Base-by-base conservation (phyloP, 129 eudicot species). In the Tagetes erecta region DNA sequence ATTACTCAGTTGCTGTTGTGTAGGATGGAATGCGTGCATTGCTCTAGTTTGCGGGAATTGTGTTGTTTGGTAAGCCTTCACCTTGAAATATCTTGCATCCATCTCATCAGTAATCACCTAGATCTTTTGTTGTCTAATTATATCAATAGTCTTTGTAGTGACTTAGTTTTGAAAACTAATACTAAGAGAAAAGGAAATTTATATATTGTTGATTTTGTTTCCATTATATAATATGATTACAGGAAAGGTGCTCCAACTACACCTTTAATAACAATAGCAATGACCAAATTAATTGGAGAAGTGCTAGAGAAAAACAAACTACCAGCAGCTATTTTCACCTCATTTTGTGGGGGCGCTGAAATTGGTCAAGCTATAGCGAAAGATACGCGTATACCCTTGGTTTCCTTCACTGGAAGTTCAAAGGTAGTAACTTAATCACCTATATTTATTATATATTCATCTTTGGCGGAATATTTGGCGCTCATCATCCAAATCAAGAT, bases 231-330 rank as follows among this genome's bases (percentile, higher is more conserved):
- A 37, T 39, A 53, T 67, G 42, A 33, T 77, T 58, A 30, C 85
- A 94, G 98, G 98, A 94, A 94, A 80, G 98, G 98, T 59, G 97
- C 98, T 76, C 98, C 98, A 78, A 94, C 98, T 35, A 94, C 98
- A 67, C 97, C 98, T 44, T 78, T 94, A 84, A 81, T 94, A 50
- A 94, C 98, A 52, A 86, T 94, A 64, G 98, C 97, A 41, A 84
- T 84, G 85, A 94, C 98, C 56, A 90, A 86, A 79, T 74, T 94
- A 41, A 73, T 94, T 53, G 93, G 88, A 70, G 88, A 84, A 83
- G 98, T 94, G 49, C 76, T 94, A 27, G 91, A 88, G 82, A 88
- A 83, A 77, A 94, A 94, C 84, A 82, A 79, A 71, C 74, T 94
- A 79, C 98, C 98, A 56, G 89, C 91, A 66, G 91, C 96, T 44